Percentiles rank a stretch among this genome's conserved stretches.
Evolutionary conservation across 2,329 filamentous ascomycete species (phyloP).

Genomic region (Beauveria medogensis): DNA sequence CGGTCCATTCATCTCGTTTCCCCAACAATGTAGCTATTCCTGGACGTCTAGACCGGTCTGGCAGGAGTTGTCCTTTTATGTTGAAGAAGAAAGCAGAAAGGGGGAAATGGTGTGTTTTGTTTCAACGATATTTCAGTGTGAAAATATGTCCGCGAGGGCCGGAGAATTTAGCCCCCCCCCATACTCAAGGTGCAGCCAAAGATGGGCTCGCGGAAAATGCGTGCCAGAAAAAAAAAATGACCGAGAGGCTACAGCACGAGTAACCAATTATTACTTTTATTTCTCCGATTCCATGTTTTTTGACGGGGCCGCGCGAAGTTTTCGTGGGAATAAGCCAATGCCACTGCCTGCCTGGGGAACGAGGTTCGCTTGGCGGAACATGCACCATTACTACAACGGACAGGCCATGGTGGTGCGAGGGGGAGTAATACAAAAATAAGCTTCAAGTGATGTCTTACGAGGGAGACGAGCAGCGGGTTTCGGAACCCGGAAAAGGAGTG

Average conservation of each 20-base stretch:
- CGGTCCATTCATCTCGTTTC: conserved; percentile 4
- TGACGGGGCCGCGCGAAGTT: neutral
- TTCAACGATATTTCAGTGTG: no score
- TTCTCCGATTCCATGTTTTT: no score
- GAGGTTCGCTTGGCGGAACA: neutral
- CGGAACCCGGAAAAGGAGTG: neutral
- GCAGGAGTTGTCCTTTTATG: neutral
- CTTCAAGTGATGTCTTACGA: conserved; percentile 6
- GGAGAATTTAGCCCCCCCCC: no score
- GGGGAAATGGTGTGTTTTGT: neutral
- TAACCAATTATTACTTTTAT: no score
- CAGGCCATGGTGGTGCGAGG: neutral
- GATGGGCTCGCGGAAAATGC: no score
- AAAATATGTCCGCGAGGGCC: no score
- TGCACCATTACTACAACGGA: conserved; percentile 7
- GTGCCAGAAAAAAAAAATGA: no score
- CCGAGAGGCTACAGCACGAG: no score
- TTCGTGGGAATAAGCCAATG: neutral
- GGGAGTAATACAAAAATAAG: conserved; percentile 11
- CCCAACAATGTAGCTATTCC: neutral
- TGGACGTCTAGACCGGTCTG: neutral
- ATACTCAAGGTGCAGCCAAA: no score
- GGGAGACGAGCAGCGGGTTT: neutral
- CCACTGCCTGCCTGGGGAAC: neutral
- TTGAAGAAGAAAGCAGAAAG: neutral